These are phyloP conservation scores for Hygrophila difformis DNA, from an alignment of 257 asterid species.

Conservation along the genomic window DNA sequence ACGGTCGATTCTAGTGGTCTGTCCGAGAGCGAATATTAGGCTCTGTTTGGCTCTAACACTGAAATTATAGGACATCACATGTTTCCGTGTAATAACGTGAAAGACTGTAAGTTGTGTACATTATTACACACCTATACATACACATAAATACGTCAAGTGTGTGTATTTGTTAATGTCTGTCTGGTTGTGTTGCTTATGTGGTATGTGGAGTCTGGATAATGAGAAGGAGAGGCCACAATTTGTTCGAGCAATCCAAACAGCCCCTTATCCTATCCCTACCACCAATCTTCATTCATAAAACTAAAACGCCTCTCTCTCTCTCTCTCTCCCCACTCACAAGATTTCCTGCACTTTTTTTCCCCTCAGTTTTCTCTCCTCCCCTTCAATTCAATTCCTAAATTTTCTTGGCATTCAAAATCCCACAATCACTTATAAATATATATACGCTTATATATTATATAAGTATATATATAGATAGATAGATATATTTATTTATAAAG, in stretches of 20 bases:
- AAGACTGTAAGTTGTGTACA: background rate
- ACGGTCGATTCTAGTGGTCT: slow-evolving; percentile 24
- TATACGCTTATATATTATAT: no score
- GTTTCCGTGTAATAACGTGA: slow-evolving; percentile 13
- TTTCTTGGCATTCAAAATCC: no score
- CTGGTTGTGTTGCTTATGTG: background rate
- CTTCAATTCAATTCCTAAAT: no score
- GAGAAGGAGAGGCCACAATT: slow-evolving; percentile 69
- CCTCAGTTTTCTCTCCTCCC: no score
- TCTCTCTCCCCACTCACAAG: background rate
- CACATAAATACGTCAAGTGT: no score
- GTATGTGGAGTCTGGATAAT: slow-evolving; percentile 11
- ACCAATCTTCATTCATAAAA: slow-evolving; percentile 7
- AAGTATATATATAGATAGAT: no score
- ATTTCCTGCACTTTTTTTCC: no score
- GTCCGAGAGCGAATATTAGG: no score
- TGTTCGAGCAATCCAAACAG: slow-evolving; percentile 16
- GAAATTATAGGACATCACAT: slow-evolving; percentile 42
- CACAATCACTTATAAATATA: no score
- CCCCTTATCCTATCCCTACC: slow-evolving; percentile 60
- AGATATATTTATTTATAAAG: no score
- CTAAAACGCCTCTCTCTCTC: slow-evolving; percentile 13
- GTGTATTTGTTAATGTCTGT: background rate
- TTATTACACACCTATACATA: no score
- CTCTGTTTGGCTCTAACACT: no score